Evolutionary conservation across 441 rosid species (phyloP), one percentile per base, ranked within the genome.

Genomic region (Viola pubescens): DNA sequence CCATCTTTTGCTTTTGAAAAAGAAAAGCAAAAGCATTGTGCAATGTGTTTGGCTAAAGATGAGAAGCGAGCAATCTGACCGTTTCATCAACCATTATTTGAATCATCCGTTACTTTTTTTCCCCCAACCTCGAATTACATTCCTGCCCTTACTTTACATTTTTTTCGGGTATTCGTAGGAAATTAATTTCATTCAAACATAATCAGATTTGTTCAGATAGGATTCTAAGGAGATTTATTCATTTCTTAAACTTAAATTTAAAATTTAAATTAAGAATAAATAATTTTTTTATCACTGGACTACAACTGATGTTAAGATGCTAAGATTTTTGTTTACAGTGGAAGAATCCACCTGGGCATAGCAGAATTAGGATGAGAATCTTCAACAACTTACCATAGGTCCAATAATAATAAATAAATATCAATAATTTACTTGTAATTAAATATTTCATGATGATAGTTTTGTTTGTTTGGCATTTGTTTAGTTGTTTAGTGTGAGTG

Each of bases 1-100:
- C 63, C 73, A 66, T 74, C 81, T 77, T 80, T 73, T 73, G 78
- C 80, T 75, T 80, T 77, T 62, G 50, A 57, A 69, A 77, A 48
- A 52, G 45, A 70, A 79, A 77, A 73, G 78, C 71, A 73, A 77
- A 73, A 72, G 80, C 73, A 66, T 45, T 26, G 34, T 26, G 34
- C 34, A 26, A 26, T 26, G 34, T 26, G 62, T 41, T 73, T 61
- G 57, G 63, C 67, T 61, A 80, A 77, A 75, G 81, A 67, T 58
- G 66, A 26, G 59, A 59, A 53, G 63, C 41, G 34, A 61, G 52
- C 61, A 4, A 61, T 37, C 69, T 38, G 67, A 59, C 62, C 75
- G 66, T 66, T 72, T 67, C 49, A 63, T 60, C 45, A 43, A 40
- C 59, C 69, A 61, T 64, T 55, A 53, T 52, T 61, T 70, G 72